Conservation (phyloP, 495 filamentous ascomycete genomes). For the Terfezia claveryi region DNA sequence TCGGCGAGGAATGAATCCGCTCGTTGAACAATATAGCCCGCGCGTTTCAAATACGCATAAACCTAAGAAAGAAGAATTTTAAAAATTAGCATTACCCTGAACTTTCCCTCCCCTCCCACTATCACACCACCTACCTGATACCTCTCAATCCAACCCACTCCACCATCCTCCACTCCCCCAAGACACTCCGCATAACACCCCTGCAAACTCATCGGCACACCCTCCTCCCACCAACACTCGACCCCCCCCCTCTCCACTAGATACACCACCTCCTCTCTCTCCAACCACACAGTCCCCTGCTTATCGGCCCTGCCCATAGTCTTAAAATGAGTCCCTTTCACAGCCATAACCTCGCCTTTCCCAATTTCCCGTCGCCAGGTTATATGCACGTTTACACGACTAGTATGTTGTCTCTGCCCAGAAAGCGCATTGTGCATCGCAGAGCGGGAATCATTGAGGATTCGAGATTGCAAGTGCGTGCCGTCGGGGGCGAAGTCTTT, state of each 20-base stretch:
- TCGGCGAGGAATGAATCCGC: conserved; percentile 34
- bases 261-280: conserved; percentile 86
- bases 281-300: conserved; percentile 44
- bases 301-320: conserved; percentile 36
- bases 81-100: not conserved
- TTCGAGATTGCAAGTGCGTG: conserved; percentile 51
- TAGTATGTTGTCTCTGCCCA: conserved; percentile 14
- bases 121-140: conserved; percentile 27
- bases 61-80: conserved; percentile 24
- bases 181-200: conserved; percentile 54
- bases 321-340: conserved; percentile 32
- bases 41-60: conserved; percentile 59
- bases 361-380: conserved; percentile 11
- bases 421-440: conserved; percentile 75
- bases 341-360: conserved; percentile 22
- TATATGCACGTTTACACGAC: conserved; percentile 12
- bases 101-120: not conserved
- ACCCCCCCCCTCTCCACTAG: conserved; percentile 66
- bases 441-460: conserved; percentile 55
- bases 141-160: conserved; percentile 34
- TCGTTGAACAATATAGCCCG: conserved; percentile 57
- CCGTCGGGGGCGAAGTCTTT: conserved; percentile 94
- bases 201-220: conserved; percentile 68
- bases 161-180: conserved; percentile 37
- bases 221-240: conserved; percentile 56